Conservation (phyloP, 805 yeast species). For the Pichia kluyveri region DNA sequence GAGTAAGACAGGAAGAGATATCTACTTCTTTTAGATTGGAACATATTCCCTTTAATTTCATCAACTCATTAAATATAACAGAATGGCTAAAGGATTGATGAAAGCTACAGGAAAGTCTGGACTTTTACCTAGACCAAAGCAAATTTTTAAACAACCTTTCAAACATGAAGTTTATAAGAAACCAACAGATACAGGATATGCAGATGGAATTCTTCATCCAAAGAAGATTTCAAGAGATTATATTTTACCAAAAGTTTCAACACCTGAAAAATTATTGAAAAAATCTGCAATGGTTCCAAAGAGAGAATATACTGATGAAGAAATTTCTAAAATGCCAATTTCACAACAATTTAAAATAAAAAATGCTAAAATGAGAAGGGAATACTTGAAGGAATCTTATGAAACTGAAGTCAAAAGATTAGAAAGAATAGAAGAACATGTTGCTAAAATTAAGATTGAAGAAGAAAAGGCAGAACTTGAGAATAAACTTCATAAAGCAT, state of each 20-base stretch:
- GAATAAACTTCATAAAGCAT: constrained; percentile 26
- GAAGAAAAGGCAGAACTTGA: constrained; percentile 23
- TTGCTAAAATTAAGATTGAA: constrained; percentile 16
- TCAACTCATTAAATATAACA: neutral
- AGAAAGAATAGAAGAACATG: constrained; percentile 23
- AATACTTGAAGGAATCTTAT: constrained; percentile 56
- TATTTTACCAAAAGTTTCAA: constrained; percentile 39
- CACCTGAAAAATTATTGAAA: constrained; percentile 52
- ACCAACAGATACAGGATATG: constrained; percentile 55
- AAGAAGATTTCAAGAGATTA: constrained; percentile 51
- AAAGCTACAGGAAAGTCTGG: constrained; percentile 67
- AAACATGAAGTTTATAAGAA: constrained; percentile 42
- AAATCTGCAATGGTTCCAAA: constrained; percentile 43
- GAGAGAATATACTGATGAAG: constrained; percentile 21
- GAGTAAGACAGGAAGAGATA: too few relatives aligned
- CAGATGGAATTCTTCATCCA: constrained; percentile 63
- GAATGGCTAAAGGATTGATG: constrained; percentile 41
- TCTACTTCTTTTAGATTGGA: neutral
- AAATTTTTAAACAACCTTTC: constrained; percentile 61
- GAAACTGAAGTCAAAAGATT: constrained; percentile 29
- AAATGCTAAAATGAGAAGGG: constrained; percentile 60
- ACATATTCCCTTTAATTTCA: too few relatives aligned
- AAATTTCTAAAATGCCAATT: constrained; percentile 27
- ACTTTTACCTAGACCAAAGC: constrained; percentile 68
- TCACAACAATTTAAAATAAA: constrained; percentile 38